Conservation (phyloP, 2,329 filamentous ascomycete genomes). For the Pyricularia sp. region DNA sequence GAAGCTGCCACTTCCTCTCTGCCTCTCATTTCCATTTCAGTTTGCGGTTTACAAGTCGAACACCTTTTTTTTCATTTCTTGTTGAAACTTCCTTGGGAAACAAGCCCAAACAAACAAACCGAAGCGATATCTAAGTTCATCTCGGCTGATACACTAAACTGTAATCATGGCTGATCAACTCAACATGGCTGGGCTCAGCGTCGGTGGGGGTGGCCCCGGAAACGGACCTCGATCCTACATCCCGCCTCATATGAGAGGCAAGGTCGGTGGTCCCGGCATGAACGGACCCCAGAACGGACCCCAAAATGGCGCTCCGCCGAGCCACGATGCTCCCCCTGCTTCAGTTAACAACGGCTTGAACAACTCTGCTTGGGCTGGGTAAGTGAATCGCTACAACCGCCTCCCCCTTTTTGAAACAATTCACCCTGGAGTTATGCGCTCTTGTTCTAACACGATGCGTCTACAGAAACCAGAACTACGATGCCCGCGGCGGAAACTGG, state of each 20-base stretch:
- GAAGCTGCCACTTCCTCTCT: constrained; percentile 3
- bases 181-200: constrained; percentile 64
- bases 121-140: not conserved
- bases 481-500: constrained; percentile 20
- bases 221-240: constrained; percentile 58
- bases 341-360: constrained; percentile 36
- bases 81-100: not conserved
- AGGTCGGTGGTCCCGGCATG: constrained; percentile 25
- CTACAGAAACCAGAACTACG: constrained; percentile 24
- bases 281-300: constrained; percentile 13
- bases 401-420: not conserved
- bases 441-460: not conserved
- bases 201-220: constrained; percentile 28
- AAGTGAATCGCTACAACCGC: constrained; percentile 19
- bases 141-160: constrained; percentile 5
- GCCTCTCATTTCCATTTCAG: constrained; percentile 1
- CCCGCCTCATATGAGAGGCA: constrained; percentile 66
- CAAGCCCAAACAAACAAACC: not conserved
- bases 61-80: not conserved
- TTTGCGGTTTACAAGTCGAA: not conserved
- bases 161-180: constrained; percentile 69
- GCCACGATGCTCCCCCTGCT: constrained; percentile 20
- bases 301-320: constrained; percentile 17
- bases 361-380: constrained; percentile 53
- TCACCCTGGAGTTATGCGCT: not conserved